These are phyloP conservation scores for Fusarium pilosicola DNA, from an alignment of 2,329 filamentous ascomycete genomes.

Conservation along the genomic window DNA sequence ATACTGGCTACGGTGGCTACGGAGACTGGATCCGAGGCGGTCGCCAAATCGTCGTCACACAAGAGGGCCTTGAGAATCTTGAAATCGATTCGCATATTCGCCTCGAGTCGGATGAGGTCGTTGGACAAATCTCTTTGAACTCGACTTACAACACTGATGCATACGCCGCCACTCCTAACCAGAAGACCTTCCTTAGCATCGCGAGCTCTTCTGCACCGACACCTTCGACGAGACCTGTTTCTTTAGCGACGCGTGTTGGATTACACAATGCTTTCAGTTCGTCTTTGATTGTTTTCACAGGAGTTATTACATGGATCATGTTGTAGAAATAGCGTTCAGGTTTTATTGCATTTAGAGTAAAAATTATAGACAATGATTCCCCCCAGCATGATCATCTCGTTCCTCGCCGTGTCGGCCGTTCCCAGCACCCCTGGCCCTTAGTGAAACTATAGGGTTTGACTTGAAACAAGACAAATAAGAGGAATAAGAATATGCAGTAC, in stretches of 20 bases:
- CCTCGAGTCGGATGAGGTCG: constrained; percentile 64
- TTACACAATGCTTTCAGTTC: background rate
- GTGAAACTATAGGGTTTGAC: accelerated
- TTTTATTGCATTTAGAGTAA: background rate
- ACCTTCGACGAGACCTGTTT: background rate
- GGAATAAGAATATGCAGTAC: background rate
- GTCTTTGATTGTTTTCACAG: background rate
- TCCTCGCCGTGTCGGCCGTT: background rate
- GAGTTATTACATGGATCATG: background rate
- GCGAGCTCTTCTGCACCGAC: background rate
- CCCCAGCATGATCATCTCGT: background rate
- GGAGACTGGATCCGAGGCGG: constrained; percentile 70
- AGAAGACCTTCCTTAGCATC: constrained; percentile 41
- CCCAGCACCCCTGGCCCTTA: accelerated
- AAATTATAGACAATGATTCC: background rate
- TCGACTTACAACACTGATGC: constrained; percentile 66
- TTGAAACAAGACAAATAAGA: accelerated
- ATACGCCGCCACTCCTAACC: constrained; percentile 59
- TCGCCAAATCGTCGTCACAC: constrained; percentile 63
- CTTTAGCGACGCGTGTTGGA: background rate
- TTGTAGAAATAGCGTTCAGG: background rate
- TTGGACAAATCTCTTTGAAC: constrained; percentile 66
- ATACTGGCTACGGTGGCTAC: constrained; percentile 77
- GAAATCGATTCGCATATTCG: constrained; percentile 69
- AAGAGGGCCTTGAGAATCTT: constrained; percentile 51